Evolutionary conservation across 495 filamentous ascomycete species (phyloP).

Genomic region (Xylaria sp.): DNA sequence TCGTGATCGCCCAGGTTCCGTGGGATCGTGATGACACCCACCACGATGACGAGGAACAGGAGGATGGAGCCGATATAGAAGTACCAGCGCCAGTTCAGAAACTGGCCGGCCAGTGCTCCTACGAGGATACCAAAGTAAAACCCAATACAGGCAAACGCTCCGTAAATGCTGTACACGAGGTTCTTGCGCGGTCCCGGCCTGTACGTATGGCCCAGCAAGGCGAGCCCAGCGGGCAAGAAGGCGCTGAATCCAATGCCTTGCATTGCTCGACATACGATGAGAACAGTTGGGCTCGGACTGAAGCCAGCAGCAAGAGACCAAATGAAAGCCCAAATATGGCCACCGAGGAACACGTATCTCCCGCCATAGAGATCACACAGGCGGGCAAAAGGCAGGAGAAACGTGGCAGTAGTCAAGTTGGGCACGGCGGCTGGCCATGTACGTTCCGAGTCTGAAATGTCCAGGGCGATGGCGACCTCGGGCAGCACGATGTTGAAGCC

Average conservation of each 20-base stretch:
- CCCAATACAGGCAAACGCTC: constrained; percentile 76
- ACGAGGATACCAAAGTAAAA: constrained; percentile 87
- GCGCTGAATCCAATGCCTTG: constrained; percentile 82
- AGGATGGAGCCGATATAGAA: constrained; percentile 76
- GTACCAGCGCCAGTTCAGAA: constrained; percentile 75
- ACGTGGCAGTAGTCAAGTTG: constrained; percentile 73
- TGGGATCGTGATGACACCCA: constrained; percentile 72
- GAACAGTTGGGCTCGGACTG: constrained; percentile 70
- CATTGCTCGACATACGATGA: constrained; percentile 78
- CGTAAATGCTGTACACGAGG: constrained; percentile 81
- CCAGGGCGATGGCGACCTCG: constrained; percentile 64
- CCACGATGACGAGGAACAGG: constrained; percentile 50
- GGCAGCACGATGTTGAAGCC: constrained; percentile 87
- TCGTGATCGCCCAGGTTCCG: constrained; percentile 60
- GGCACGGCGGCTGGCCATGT: constrained; percentile 86
- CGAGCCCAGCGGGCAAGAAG: constrained; percentile 77
- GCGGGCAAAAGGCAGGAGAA: constrained; percentile 79
- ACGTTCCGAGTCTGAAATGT: constrained; percentile 67
- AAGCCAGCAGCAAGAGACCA: constrained; percentile 80
- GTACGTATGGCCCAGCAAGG: constrained; percentile 81
- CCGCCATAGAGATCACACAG: constrained; percentile 81
- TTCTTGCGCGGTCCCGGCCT: constrained; percentile 88
- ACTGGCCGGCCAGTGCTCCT: constrained; percentile 72
- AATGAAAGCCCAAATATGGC: constrained; percentile 73
- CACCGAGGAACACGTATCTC: constrained; percentile 70